These are phyloP conservation scores for Lasiosphaeria hispida DNA, from an alignment of 495 filamentous ascomycete species.

Conservation along the genomic window DNA sequence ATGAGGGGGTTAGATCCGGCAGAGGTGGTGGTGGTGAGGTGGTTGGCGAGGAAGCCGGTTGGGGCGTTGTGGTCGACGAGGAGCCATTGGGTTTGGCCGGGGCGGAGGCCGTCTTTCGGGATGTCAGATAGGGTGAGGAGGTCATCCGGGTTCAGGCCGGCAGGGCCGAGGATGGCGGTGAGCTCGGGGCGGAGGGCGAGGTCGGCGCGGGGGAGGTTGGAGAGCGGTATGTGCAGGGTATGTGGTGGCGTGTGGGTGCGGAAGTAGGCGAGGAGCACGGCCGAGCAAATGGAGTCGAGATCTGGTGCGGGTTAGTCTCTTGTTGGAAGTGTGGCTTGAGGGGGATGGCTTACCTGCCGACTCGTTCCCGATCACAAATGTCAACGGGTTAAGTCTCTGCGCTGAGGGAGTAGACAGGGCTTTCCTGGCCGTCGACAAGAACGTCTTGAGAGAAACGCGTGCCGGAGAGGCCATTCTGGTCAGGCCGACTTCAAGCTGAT, in stretches of 20 bases:
- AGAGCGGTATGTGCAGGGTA: constrained; percentile 73
- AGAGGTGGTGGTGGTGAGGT: constrained; percentile 17
- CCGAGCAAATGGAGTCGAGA: constrained; percentile 86
- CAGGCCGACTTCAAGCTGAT: not conserved
- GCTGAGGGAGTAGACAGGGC: constrained; percentile 37
- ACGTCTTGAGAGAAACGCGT: constrained; percentile 32
- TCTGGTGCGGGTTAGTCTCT: constrained; percentile 48
- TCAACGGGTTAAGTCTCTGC: constrained; percentile 42
- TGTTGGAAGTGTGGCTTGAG: not conserved
- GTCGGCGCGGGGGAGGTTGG: constrained; percentile 69
- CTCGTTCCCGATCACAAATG: constrained; percentile 71
- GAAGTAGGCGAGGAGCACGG: constrained; percentile 83
- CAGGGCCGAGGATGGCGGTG: constrained; percentile 47
- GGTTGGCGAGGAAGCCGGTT: constrained; percentile 51
- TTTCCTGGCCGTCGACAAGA: constrained; percentile 40
- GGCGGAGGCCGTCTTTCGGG: constrained; percentile 24
- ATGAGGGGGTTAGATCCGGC: constrained; percentile 42
- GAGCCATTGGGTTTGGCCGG: constrained; percentile 52
- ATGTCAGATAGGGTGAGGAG: constrained; percentile 54
- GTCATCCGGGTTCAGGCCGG: constrained; percentile 42
- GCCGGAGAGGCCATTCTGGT: constrained; percentile 12
- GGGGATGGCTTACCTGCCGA: constrained; percentile 56
- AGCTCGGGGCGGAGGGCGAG: constrained; percentile 80
- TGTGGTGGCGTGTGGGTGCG: constrained; percentile 50
- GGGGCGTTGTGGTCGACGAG: constrained; percentile 91